phyloP scores from a whole-genome alignment of 768 basidiomycete species.

The Hypsizygus marmoreus region DNA sequence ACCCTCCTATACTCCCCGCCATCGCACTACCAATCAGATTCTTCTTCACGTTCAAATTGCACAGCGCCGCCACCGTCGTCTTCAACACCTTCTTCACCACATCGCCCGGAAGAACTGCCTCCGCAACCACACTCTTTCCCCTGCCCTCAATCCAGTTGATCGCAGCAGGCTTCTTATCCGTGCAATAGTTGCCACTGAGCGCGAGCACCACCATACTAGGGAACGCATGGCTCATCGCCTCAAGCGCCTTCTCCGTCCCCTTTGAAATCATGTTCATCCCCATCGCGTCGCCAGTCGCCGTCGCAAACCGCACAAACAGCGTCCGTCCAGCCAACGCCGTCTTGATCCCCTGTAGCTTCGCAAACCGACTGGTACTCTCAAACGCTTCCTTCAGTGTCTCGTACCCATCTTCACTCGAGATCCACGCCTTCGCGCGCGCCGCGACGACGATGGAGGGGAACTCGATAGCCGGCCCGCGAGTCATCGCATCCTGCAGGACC shows the following conservation, averaged over 20 bases:
- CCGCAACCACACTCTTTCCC: conserved; percentile 96
- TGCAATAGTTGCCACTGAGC: conserved; percentile 97
- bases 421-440: conserved; percentile 85
- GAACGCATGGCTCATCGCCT: conserved; percentile 73
- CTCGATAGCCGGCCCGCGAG: conserved; percentile 96
- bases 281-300: conserved; percentile 97
- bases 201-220: conserved; percentile 92
- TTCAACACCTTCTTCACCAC: conserved; percentile 90
- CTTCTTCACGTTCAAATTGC: conserved; percentile 95
- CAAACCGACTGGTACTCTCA: conserved; percentile 93
- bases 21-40: conserved; percentile 96
- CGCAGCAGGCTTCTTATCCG: conserved; percentile 99
- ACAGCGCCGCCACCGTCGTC: conserved; percentile 88
- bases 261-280: conserved; percentile 99
- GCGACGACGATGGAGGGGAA: conserved; percentile 83
- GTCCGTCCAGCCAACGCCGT: conserved; percentile 91
- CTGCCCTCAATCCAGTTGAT: conserved; percentile 99
- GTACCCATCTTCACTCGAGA: conserved; percentile 81
- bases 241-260: conserved; percentile 94
- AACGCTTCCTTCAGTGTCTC: conserved; percentile 79
- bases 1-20: conserved; percentile 97
- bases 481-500: conserved; percentile 92
- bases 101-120: conserved; percentile 88
- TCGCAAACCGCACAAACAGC: conserved; percentile 90
- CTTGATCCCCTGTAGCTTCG: conserved; percentile 82